A percentile compares a stretch with the other conserved stretches of the same genome.
Evolutionary conservation across 1,284 basidiomycete species (phyloP).

Genomic region (Neonothopanus nambi): DNA sequence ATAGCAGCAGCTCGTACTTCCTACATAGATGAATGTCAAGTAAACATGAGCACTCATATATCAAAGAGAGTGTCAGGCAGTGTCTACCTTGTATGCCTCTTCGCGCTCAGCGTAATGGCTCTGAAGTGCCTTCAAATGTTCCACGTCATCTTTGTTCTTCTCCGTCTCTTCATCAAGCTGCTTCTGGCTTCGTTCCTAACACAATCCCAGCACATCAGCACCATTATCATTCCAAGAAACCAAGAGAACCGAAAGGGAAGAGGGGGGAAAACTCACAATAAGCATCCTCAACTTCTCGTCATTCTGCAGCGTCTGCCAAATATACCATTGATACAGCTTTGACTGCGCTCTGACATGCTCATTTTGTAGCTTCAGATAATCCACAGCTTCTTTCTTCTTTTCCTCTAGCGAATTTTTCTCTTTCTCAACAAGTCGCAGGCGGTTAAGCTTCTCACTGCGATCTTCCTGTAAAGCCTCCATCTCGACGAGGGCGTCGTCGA

Average conservation of each 20-base stretch:
- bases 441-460: conserved; percentile 82
- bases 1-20: conserved; percentile 78
- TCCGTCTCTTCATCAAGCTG: conserved; percentile 68
- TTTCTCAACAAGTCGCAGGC: conserved; percentile 89
- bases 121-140: conserved; percentile 67
- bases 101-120: conserved; percentile 71
- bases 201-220: conserved; percentile 36
- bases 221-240: conserved; percentile 2
- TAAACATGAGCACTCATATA: neutral
- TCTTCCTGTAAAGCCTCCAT: conserved; percentile 89
- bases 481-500: conserved; percentile 80
- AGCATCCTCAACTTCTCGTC: conserved; percentile 59
- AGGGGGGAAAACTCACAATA: conserved; percentile 68
- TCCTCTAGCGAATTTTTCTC: conserved; percentile 90
- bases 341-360: conserved; percentile 76
- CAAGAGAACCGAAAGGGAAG: too few relatives aligned
- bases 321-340: conserved; percentile 77
- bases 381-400: conserved; percentile 85
- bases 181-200: conserved; percentile 40
- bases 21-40: conserved; percentile 37
- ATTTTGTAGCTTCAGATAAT: conserved; percentile 84
- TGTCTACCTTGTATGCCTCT: conserved; percentile 70
- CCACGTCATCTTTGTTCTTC: conserved; percentile 75
- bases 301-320: conserved; percentile 70
- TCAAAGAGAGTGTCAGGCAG: neutral